Evolutionary conservation across 1,284 basidiomycete species (phyloP), one percentile per base, ranked within the genome.

Genomic region (Earliella scabrosa): DNA sequence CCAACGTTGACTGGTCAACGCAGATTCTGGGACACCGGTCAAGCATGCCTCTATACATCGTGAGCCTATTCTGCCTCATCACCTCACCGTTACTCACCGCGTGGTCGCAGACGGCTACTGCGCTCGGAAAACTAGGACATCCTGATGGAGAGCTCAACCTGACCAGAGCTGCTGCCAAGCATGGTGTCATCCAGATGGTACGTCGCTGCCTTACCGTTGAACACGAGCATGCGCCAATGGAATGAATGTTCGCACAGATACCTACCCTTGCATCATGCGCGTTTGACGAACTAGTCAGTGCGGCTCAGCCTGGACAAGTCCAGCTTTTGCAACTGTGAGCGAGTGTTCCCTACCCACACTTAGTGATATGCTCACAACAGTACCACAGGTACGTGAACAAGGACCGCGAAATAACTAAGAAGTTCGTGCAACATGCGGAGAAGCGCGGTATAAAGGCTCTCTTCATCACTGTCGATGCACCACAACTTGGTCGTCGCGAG

Each of bases 401-500:
- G 64, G 92, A 97, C 67, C 81, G 92, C 24, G 80, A 78, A 24
- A 85, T 93, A 48, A 97, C 95, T 7, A 86, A 88, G 72, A 85
- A 87, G 59, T 85, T 94, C 52, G 90, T 97, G 4, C 84, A 88
- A 60, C 91, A 94, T 63, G 95, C 95, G 2, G 92, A 93, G 69
- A 75, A 83, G 59, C 82, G 92, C 5, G 93, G 93, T 11, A 83
- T 96, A 72, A 95, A 95, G 71, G 90, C 78, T 6, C 75, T 95
- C 10, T 95, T 95, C 73, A 93, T 95, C 69, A 97, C 94, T 1
- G 94, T 97, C 26, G 94, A 97, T 70, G 94, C 95, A 3, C 95
- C 95, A 4, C 94, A 96, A 66, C 84, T 97, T 18, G 95, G 94
- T 48, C 83, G 94, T 23, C 83, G 94, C 54, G 93, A 95, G 72